Base-by-base conservation (phyloP, 1,139 yeast genomes). In the Scheffersomyces cryptocercus region DNA sequence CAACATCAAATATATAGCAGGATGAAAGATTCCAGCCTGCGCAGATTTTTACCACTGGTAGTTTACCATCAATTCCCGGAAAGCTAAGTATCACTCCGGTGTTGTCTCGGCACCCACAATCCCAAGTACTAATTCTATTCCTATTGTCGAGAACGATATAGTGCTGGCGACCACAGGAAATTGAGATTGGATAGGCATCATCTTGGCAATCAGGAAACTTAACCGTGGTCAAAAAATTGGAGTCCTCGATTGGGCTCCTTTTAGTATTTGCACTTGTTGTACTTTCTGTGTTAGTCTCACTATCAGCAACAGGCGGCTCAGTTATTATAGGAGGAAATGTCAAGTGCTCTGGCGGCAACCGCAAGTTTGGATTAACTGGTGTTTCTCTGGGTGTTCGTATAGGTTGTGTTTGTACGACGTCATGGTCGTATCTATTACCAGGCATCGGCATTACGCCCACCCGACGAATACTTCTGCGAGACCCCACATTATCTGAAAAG, bases 21-120 rank as follows among this genome's bases (percentile, higher is more conserved):
- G 81, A 79, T 40, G 81, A 78, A 15, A 77, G 64, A 45, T 79
- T 75, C 95, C 95, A 87, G 0, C 95, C 95, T 26, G 89, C 85
- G 15, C 73, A 70, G 9, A 84, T 74, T 53, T 77, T 81, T 36
- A 67, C 50, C 4, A 81, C 68, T 3, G 45, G 43, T 2, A 36
- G 33, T 9, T 33, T 24, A 5, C 37, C 39, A 11, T 45, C 46
- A 8, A 56, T 38, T 0, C 53, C 61, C 0, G 63, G 61, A 49
- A 86, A 82, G 5, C 45, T 56, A 32, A 85, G 50, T 37, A 60
- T 62, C 2, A 81, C 73, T 0, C 89, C 93, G 36, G 55, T 59
- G 28, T 66, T 61, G 5, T 65, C 65, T 0, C 59, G 52, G 29
- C 71, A 64, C 1, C 77, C 77, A 0, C 73, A 56, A 56, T 85